Evolutionary conservation across 495 filamentous ascomycete genomes (phyloP), one percentile per base, ranked within the genome.

Genomic region (Aeminium ludgeri): DNA sequence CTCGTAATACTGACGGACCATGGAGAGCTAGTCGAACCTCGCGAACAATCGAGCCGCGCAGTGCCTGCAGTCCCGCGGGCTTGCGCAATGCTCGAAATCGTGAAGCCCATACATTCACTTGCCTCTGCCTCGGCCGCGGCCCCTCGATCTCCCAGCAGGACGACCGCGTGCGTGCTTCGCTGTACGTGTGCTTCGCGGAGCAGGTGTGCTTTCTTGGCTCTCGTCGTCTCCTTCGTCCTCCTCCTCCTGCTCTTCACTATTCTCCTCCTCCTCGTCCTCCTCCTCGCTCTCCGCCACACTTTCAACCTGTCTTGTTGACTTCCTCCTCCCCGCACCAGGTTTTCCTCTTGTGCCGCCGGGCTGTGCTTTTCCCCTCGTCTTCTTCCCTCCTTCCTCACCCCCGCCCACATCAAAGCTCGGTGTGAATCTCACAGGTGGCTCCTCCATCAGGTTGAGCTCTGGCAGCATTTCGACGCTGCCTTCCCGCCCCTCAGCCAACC

Each of bases 381-480:
- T 46, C 46, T 38, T 29, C 32, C 35, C 27, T 4, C 37, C 30
- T 16, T 40, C 38, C 25, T 54, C 43, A 15, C 38, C 40, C 2
- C 40, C 43, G 32, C 47, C 51, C 12, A 50, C 33, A 27, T 39
- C 46, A 23, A 53, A 45, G 37, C 42, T 49, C 8, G 50, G 50
- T 13, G 46, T 46, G 29, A 53, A 49, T 11, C 42, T 11, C 8
- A 50, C 38, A 2, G 51, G 51, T n/a, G 36, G 17, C 32, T 48
- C 51, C 20, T 54, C 54, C 19, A 56, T 56, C 36, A 47, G 48
- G 44, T 36, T 55, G 25, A 52, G 50, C 27, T 53, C 51, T 10
- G 51, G 40, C 58, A 74, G 67, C 46, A 64, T 36, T 59, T 63
- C 13, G 66, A 69, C 80, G 73, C 32, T 66, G 53, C 58, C 73